Percentiles rank a stretch among this genome's conserved stretches.
Evolutionary conservation across 2,329 filamentous ascomycete species (phyloP).

Genomic region (Epichloe glyceriae): DNA sequence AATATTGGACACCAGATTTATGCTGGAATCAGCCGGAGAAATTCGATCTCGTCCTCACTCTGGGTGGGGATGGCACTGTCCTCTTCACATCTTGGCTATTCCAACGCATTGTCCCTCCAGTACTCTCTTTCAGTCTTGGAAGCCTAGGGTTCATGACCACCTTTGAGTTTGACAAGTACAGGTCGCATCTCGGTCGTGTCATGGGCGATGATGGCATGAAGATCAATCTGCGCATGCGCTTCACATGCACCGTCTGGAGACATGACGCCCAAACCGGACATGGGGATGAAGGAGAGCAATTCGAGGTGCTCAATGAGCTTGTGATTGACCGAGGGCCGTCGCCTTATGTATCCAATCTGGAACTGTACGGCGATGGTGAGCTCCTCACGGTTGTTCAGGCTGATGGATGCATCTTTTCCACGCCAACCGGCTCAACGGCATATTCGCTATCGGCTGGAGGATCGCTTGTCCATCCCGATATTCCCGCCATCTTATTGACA

Average conservation of each 20-base stretch:
- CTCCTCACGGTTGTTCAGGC: conserved; percentile 91
- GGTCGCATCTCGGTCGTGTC: conserved; percentile 70
- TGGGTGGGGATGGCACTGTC: conserved; percentile 78
- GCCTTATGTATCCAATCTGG: conserved; percentile 91
- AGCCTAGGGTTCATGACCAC: conserved; percentile 81
- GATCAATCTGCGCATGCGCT: conserved; percentile 95
- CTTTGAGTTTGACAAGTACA: conserved; percentile 80
- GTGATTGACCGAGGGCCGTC: conserved; percentile 96
- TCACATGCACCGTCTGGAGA: conserved; percentile 94
- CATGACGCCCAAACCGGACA: conserved; percentile 47
- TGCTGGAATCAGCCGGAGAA: conserved; percentile 91
- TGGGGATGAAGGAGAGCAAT: conserved; percentile 82
- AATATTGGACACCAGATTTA: conserved; percentile 92
- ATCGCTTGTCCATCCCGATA: conserved; percentile 90
- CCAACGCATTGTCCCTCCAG: conserved; percentile 74
- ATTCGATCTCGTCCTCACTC: conserved; percentile 85
- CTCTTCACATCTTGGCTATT: conserved; percentile 88
- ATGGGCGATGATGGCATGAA: conserved; percentile 96
- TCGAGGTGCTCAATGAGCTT: conserved; percentile 95
- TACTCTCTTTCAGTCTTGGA: conserved; percentile 72
- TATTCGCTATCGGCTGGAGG: conserved; percentile 94
- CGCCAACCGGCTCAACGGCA: conserved; percentile 85
- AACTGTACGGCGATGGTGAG: conserved; percentile 91
- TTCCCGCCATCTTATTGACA: conserved; percentile 89
- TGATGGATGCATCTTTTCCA: conserved; percentile 95